Evolutionary conservation across 2,329 filamentous ascomycete species (phyloP), one percentile per base, ranked within the genome.

Genomic region (Cordyceps fumosorosea): DNA sequence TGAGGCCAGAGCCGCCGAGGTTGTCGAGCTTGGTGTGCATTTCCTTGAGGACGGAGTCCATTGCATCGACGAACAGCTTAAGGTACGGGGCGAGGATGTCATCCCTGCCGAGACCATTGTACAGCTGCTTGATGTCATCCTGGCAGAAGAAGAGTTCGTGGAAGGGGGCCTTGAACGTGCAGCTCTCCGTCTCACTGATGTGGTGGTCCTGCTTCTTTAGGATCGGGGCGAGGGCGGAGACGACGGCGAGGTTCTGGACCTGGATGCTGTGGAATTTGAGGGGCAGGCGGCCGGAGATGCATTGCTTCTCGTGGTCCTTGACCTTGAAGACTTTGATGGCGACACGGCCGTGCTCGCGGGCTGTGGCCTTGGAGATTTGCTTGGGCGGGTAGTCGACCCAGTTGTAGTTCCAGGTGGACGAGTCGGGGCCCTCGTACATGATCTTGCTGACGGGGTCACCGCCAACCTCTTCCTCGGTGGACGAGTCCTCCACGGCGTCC

Each of bases 291-390:
- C 77, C 77, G 0, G 65, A 70, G 44, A 80, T 70, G 60, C 74
- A 70, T 4, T 74, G 71, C 70, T 80, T 79, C 11, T 67, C 67
- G 29, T 63, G 63, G 66, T 81, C 77, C 66, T 78, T 79, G 71
- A 77, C 66, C 71, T 79, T 80, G 76, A 73, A 80, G 22, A 80
- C 69, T 64, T 74, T 77, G 70, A 81, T 77, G 62, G 78, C 77
- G 16, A 76, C 73, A 3, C 74, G 71, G 54, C 76, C 74, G 50
- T 79, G 71, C 7, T 68, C 72, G 47, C 70, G 70, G 53, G 70
- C 67, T 3, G 68, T 71, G 26, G 70, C 69, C 62, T 77, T 78
- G 68, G 73, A 77, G 60, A 77, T 67, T 68, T 78, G 74, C 63
- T 73, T 74, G 42, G 77, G 77, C 3, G 78, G 77, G 57, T 74